Percentiles rank a stretch among this genome's conserved stretches.
These are phyloP conservation scores for Calocera viscosa DNA, from an alignment of 768 basidiomycete genomes.

Conservation along the genomic window DNA sequence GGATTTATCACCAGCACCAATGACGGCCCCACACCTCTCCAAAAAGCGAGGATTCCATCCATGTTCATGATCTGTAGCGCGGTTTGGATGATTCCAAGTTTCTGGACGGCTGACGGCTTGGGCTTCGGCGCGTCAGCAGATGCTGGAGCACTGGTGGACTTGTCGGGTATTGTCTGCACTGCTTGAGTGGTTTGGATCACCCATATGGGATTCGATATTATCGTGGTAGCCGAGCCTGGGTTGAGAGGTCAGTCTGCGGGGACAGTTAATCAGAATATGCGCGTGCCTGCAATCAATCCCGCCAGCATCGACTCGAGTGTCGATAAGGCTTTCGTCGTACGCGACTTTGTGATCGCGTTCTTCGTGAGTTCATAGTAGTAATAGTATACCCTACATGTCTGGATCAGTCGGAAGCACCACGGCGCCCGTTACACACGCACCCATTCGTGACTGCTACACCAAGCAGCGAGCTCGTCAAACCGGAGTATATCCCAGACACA, in stretches of 20 bases:
- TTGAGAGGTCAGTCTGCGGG: no score
- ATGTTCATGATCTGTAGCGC: constrained; percentile 55
- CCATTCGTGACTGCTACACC: constrained; percentile 92
- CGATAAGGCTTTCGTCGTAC: constrained; percentile 53
- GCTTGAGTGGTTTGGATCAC: constrained; percentile 87
- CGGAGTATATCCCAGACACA: constrained; percentile 70
- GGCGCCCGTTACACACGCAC: constrained; percentile 38
- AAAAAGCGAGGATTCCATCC: constrained; percentile 72
- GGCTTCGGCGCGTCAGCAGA: constrained; percentile 22
- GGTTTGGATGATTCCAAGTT: constrained; percentile 53
- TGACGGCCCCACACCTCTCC: constrained; percentile 89
- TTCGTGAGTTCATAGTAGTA: constrained; percentile 74
- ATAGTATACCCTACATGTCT: constrained; percentile 63
- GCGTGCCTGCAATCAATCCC: constrained; percentile 69
- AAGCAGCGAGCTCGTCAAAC: constrained; percentile 68
- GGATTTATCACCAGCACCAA: constrained; percentile 88
- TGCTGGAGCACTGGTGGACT: constrained; percentile 18
- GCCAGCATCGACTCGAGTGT: constrained; percentile 84
- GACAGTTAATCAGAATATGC: background rate
- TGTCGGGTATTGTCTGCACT: constrained; percentile 46
- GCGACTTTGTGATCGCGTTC: constrained; percentile 42
- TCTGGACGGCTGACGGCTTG: constrained; percentile 30
- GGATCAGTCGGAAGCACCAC: background rate
- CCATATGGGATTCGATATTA: constrained; percentile 93
- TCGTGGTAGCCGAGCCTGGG: constrained; percentile 72